These are phyloP conservation scores for Plasmodium falciparum DNA, from an alignment of 169 alveolate genomes.

Conservation along the genomic window DNA sequence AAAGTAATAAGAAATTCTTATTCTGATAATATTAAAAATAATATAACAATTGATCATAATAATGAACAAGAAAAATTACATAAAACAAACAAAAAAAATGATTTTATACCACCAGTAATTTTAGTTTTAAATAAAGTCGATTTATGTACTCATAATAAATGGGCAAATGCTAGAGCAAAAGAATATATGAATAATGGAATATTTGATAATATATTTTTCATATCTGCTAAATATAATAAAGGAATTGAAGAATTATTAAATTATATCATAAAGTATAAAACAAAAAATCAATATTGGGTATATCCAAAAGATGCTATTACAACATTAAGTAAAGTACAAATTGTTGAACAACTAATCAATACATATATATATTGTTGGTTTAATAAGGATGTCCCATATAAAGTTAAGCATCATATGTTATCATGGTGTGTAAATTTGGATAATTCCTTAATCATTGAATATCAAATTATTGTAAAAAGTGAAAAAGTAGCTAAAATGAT, in stretches of 20 bases:
- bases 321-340: conserved; percentile 84
- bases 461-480: conserved; percentile 59
- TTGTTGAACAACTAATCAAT: conserved; percentile 85
- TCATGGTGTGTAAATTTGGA: conserved; percentile 84
- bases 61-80: neutral
- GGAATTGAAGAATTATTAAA: conserved; percentile 84
- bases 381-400: conserved; percentile 88
- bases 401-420: conserved; percentile 81
- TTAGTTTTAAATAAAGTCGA: conserved; percentile 85
- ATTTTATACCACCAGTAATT: conserved; percentile 80
- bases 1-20: conserved; percentile 64
- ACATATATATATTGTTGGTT: conserved; percentile 88
- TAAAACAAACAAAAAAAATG: conserved; percentile 7
- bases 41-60: too few relatives aligned
- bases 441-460: conserved; percentile 81
- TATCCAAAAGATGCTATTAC: conserved; percentile 87
- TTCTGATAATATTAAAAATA: neutral
- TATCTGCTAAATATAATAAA: conserved; percentile 87
- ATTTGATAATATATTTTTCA: conserved; percentile 84
- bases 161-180: conserved; percentile 84
- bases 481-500: conserved; percentile 83
- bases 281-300: conserved; percentile 87
- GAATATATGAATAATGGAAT: conserved; percentile 88
- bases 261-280: conserved; percentile 76
- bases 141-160: conserved; percentile 81